Evolutionary conservation across 495 filamentous ascomycete genomes (phyloP), one percentile per base, ranked within the genome.

Genomic region (Lichina pygmaea): DNA sequence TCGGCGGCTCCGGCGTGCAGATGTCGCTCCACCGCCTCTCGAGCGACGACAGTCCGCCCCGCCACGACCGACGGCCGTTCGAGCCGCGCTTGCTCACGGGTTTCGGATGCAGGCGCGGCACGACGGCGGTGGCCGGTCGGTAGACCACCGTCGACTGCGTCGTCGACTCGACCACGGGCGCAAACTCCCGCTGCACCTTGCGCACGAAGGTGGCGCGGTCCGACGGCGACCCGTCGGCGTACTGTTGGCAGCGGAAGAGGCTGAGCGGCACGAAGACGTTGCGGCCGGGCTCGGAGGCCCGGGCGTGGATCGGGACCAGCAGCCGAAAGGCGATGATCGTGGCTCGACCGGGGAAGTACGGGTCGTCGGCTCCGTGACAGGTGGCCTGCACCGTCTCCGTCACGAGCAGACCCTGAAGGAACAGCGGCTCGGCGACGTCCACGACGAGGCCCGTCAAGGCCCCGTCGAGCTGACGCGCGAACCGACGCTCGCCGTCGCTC

Each of bases 191-290:
- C 44, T 62, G 61, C 30, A 66, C 59, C 40, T 66, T 64, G 17
- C 63, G 62, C 0, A 62, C 60, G 45, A 77, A 68, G 0, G 63
- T 60, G 4, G 63, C 63, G 16, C 66, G 63, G 48, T 74, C 69
- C 0, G 61, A 58, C 33, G 62, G 51, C 39, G 54, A 57, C 33
- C 60, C 57, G 55, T 73, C 68, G 8, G 66, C 59, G 44, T 72
- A 70, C 49, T 75, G 70, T 45, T 70, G 66, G 31, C 60, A 56
- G 38, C 63, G 62, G 62, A 75, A 76, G 47, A 76, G 67, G 11
- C 62, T 64, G 33, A 71, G 57, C 2, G 73, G 70, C 1, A 60
- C 60, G 44, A 68, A 68, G 33, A 53, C 54, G 57, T 61, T 57
- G 44, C 62, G 44, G 6, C 36, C 33, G 49, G 49, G 61, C 48